Evolutionary conservation across 2,329 filamentous ascomycete species (phyloP), one percentile per base, ranked within the genome.

Genomic region (Sporothrix brasiliensis): DNA sequence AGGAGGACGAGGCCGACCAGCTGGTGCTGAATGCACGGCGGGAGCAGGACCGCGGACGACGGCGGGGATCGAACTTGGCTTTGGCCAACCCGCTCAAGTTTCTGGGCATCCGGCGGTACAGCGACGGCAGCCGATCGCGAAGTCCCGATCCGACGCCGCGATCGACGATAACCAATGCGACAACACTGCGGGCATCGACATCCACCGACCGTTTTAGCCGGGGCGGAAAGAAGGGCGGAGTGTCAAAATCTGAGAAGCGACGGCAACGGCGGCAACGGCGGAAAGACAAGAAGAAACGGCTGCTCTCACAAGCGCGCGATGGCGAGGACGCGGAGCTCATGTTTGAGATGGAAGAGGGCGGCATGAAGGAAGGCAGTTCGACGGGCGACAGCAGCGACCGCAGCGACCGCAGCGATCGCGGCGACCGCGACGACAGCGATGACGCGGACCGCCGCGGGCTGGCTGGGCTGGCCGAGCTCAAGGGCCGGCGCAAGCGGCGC

Each of bases 291-390:
- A 84, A 81, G 80, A 84, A 85, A 73, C 82, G 80, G 73, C 78
- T 86, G 77, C 79, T 84, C 75, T 81, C 83, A 69, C 81, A 86
- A 68, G 87, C 87, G 4, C 82, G 82, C 34, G 79, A 88, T 72
- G 89, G 89, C 69, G 91, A 92, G 77, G 88, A 92, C 74, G 89
- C 90, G 50, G 87, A 89, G 78, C 82, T 96, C 76, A 92, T 97
- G 89, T 94, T 92, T 78, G 92, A 95, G 80, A 92, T 94, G 91
- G 94, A 97, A 79, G 91, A 93, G 77, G 92, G 93, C 1, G 87
- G 85, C 2, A 86, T 91, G 76, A 88, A 85, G 72, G 88, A 90
- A 63, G 89, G 90, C 69, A 91, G 86, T 77, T 83, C 83, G 6
- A 89, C 87, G 0, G 87, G 87, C 49, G 84, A 86, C 0, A 89